Base-by-base conservation (phyloP, 257 asterid species). In the Plantago ovata region DNA sequence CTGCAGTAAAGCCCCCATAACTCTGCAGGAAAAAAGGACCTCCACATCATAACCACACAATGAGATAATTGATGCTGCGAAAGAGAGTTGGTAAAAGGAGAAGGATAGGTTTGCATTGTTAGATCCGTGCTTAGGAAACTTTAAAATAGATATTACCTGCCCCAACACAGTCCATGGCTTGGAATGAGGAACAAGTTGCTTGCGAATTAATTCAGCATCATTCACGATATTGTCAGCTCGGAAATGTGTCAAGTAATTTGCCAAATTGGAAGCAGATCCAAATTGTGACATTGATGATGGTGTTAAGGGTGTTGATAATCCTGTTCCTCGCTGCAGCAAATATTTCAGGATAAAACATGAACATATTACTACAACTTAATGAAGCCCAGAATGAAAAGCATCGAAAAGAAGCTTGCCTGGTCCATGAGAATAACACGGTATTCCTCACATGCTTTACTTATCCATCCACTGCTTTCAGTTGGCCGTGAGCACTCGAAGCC, bases 1-100 rank as follows among this genome's bases (percentile, higher is more conserved):
- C 85, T 2, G 94, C 94, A 75, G 95, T 85, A 77, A 92, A 92
- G 28, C 98, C 98, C 53, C 98, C 98, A 62, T 75, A 92, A 75
- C 98, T 92, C 98, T 92, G 96, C 83, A 76, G 32, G 32, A 72
- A 38, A 44, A 47, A 53, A 67, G 14, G 41, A 60, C 44, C 22
- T 43, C 52, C 66, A 67, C 39, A 43, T 24, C 36, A 56, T 49
- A 55, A 59, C 18, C 56, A 61, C 13, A 56, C 41, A 24, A 28
- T 53, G 57, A 32, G 41, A 45, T 10, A 48, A 38, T 38, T 59
- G 62, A 21, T 44, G 18, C 58, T 55, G 15, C 13, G 58, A 49
- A 47, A 28, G 36, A 28, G 36, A 28, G 7, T 28, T 28, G 0
- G 36, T 28, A 28, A 28, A 1, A 1, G 3, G 36, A 28, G 36